These are phyloP conservation scores for Ampelocalamus luodianensis DNA, from an alignment of 176 grass and related monocot genomes.

Conservation along the genomic window DNA sequence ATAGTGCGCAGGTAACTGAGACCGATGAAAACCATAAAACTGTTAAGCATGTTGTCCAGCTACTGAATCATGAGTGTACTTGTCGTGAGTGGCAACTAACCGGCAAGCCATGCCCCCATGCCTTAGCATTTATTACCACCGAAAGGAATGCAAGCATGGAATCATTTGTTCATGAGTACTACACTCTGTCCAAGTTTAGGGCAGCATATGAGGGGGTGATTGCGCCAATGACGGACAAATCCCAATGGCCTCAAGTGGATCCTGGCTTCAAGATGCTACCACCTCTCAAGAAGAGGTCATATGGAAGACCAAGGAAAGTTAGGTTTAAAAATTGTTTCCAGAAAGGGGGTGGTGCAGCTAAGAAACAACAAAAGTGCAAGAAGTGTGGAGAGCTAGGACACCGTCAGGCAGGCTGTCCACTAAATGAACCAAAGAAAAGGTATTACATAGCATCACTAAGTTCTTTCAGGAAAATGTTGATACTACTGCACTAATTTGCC, in stretches of 20 bases:
- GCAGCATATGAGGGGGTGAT: background rate
- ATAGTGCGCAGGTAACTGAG: background rate
- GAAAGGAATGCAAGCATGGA: background rate
- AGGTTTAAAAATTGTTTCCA: background rate
- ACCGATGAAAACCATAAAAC: background rate
- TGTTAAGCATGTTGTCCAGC: background rate
- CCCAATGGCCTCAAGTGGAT: background rate
- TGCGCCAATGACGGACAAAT: background rate
- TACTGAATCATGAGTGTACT: background rate
- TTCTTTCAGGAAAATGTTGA: too few species aligned
- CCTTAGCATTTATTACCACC: background rate
- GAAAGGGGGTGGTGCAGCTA: background rate
- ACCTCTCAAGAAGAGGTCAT: background rate
- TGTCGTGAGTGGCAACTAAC: background rate
- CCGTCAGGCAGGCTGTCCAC: background rate
- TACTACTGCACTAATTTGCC: too few species aligned
- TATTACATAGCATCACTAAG: background rate
- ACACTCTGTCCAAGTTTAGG: too few species aligned
- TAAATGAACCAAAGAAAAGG: background rate
- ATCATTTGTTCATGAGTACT: too few species aligned
- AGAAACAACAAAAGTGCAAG: background rate
- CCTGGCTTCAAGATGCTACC: background rate
- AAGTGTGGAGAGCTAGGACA: background rate
- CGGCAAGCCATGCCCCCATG: background rate
- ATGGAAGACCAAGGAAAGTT: background rate